Conservation (phyloP, 192 early-diverging fungal species). For the Kappamyces sp. region DNA sequence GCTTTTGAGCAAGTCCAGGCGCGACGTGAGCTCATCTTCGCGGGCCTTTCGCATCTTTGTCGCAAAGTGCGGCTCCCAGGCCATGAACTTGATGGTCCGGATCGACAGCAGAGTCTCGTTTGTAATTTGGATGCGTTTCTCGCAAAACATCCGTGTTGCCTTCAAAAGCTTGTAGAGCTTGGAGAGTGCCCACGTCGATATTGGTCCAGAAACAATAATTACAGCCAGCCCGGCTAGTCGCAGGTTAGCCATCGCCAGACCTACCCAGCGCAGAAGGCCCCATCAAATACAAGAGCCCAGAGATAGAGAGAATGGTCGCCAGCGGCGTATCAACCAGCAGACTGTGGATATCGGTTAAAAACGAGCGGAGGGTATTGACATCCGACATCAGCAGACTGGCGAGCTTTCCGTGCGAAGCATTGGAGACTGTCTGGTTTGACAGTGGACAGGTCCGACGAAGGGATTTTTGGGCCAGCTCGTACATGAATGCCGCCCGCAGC, state of each 20-base stretch:
- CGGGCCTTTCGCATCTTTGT: constrained; percentile 21
- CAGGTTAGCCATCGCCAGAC: too few relatives aligned
- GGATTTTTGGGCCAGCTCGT: constrained; percentile 42
- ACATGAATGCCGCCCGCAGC: constrained; percentile 8
- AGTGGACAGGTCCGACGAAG: constrained; percentile 20
- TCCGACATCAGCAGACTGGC: constrained; percentile 40
- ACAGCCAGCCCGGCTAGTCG: constrained; percentile 25
- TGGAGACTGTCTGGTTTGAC: neutral
- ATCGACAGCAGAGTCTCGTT: constrained; percentile 54
- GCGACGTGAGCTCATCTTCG: constrained; percentile 21
- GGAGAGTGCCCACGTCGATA: constrained; percentile 16
- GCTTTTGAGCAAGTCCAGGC: neutral
- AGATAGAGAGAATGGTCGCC: constrained; percentile 5
- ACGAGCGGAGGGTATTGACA: constrained; percentile 29
- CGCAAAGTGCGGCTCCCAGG: constrained; percentile 37
- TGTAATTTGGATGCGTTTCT: constrained; percentile 72
- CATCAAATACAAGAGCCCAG: constrained; percentile 8
- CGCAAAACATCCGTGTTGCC: constrained; percentile 25
- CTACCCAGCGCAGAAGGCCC: constrained; percentile 19
- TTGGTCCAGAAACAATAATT: constrained; percentile 24
- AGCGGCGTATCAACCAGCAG: constrained; percentile 17
- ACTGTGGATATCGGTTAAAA: constrained; percentile 25
- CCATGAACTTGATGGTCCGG: constrained; percentile 74
- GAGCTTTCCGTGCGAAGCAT: constrained; percentile 32
- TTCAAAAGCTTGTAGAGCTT: constrained; percentile 25